These are phyloP conservation scores for Starmera stellimalicola DNA, from an alignment of 1,139 yeast species.

Conservation along the genomic window DNA sequence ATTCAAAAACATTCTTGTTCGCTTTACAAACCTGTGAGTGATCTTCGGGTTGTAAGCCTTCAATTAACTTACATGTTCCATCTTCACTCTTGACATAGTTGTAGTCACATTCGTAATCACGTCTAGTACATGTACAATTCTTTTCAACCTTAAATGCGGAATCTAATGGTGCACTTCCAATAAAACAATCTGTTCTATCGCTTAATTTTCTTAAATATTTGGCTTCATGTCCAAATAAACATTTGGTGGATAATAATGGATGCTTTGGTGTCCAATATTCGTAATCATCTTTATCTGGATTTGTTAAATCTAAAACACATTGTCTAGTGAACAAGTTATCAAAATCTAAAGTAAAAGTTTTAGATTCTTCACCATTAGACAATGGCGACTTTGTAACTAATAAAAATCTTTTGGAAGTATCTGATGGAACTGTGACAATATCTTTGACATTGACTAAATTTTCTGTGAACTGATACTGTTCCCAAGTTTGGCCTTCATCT, in stretches of 20 bases:
- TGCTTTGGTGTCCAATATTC: conserved; percentile 77
- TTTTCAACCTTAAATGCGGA: conserved; percentile 48
- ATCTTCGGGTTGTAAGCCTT: conserved; percentile 62
- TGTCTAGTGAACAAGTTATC: conserved; percentile 52
- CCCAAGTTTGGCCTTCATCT: conserved; percentile 79
- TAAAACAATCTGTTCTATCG: conserved; percentile 58
- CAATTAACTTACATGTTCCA: conserved; percentile 78
- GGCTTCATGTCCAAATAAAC: conserved; percentile 87
- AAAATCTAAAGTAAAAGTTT: conserved; percentile 61
- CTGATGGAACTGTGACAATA: conserved; percentile 85
- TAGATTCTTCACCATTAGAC: conserved; percentile 28
- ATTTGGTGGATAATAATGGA: conserved; percentile 49
- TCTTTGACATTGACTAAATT: conserved; percentile 52
- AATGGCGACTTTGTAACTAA: conserved; percentile 34
- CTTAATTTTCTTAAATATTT: conserved; percentile 64
- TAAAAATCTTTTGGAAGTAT: conserved; percentile 69
- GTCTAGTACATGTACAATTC: conserved; percentile 78
- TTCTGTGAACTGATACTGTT: conserved; percentile 51
- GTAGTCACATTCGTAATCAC: conserved; percentile 91
- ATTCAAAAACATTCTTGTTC: conserved; percentile 49
- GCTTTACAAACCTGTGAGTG: conserved; percentile 53
- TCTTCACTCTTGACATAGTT: conserved; percentile 64
- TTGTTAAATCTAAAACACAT: conserved; percentile 57
- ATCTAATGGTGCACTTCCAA: conserved; percentile 63
- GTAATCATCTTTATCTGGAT: conserved; percentile 59